Evolutionary conservation across 2,329 filamentous ascomycete species (phyloP).

Genomic region (Ophiosphaerella korrae): DNA sequence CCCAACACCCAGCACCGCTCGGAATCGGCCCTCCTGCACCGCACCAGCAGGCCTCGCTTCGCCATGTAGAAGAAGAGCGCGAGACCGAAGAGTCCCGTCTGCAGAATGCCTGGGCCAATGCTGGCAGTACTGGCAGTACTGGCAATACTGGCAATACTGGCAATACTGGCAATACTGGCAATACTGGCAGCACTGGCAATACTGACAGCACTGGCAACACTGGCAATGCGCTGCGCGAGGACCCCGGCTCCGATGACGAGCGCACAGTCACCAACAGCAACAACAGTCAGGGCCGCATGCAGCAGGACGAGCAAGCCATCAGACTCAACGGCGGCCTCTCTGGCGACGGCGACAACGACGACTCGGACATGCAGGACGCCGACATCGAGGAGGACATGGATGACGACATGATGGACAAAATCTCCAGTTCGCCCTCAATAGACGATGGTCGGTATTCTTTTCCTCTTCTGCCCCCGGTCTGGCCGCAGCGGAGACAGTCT

Average conservation of each 20-base stretch:
- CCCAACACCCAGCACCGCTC: slow-evolving; percentile 56
- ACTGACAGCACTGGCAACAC: slow-evolving; percentile 45
- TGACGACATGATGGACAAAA: slow-evolving; percentile 97
- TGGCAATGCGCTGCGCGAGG: slow-evolving; percentile 45
- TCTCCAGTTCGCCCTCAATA: slow-evolving; percentile 97
- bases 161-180: slow-evolving; percentile 49
- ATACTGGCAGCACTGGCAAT: slow-evolving; percentile 44
- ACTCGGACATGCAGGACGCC: slow-evolving; percentile 65
- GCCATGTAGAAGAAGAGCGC: slow-evolving; percentile 76
- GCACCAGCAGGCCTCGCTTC: slow-evolving; percentile 84
- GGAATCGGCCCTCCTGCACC: slow-evolving; percentile 67
- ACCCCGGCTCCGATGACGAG: slow-evolving; percentile 66
- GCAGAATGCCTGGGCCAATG: slow-evolving; percentile 58
- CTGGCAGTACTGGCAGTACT: slow-evolving; percentile 49
- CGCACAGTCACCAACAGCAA: slow-evolving; percentile 27
- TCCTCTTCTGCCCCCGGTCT: slow-evolving; percentile 39
- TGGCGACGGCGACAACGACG: slow-evolving; percentile 48
- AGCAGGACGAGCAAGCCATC: slow-evolving; percentile 40
- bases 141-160: slow-evolving; percentile 49
- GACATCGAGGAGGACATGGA: slow-evolving; percentile 74
- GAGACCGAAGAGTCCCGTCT: slow-evolving; percentile 73
- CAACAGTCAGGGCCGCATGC: slow-evolving; percentile 20
- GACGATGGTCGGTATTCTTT: slow-evolving; percentile 89
- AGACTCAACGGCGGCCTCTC: slow-evolving; percentile 43
- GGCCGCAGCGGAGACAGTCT: slow-evolving; percentile 52